Evolutionary conservation across 2,329 filamentous ascomycete species (phyloP), one percentile per base, ranked within the genome.

Genomic region (Dactylonectria macrodidyma): DNA sequence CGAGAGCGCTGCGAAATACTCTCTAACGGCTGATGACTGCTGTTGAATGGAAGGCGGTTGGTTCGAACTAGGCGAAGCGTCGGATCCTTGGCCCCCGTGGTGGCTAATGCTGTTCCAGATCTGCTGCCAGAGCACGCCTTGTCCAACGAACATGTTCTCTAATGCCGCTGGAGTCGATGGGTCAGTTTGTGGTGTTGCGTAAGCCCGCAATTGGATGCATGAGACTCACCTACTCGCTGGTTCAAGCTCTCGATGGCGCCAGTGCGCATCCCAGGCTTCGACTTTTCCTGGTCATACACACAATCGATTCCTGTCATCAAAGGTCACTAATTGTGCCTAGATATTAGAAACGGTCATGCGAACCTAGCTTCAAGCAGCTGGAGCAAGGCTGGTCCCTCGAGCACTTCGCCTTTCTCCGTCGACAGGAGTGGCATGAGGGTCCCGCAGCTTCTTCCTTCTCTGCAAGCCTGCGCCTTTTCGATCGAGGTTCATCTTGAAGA

Each of bases 361-460:
- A 55, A 51, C 55, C 55, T 9, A 64, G 55, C 9, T 64, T 64
- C 2, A 55, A 26, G 19, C 62, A 64, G 26, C 14, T 64, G 3
- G 82, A 80, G 66, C 84, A 85, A 8, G 84, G 83, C 55, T 83
- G 80, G 33, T 77, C 73, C 26, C 83, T 75, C 30, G 81, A 81
- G 72, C 84, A 85, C 50, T 82, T 83, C 16, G 83, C 80, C 59
- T 86, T 85, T 70, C 83, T 84, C 59, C 79, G 82, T 5, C 83
- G 81, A 71, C 84, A 86, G 0, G 81, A 78, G 59, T 84, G 81
- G 54, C 83, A 85, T 24, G 64, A 61, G 16, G 64, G 64, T 3
- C 64, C 64, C 5, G 51, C 47, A 2, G 34, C 6, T 34, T 66
- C 64, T 4, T 66, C 64, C 48, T 47, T 62, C 10, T 22, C n/a